Evolutionary conservation across 2,329 filamentous ascomycete genomes (phyloP), one percentile per base, ranked within the genome.

Genomic region (Ustulina deusta): DNA sequence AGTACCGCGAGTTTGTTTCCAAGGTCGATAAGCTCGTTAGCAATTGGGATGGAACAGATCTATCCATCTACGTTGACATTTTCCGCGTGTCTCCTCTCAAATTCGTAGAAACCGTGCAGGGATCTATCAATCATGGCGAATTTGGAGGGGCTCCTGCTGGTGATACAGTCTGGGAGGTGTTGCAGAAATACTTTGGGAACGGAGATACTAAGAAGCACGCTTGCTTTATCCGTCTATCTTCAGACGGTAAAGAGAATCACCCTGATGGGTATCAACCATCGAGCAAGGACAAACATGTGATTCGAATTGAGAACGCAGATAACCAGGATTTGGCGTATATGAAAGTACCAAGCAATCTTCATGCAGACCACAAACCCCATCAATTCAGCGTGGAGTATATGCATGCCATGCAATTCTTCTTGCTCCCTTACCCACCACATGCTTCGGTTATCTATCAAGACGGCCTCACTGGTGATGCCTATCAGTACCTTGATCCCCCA

Each of bases 331-430:
- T 73, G 57, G 65, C 68, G 25, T 76, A 76, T 46, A 76, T 76
- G 74, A 74, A 66, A 38, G 51, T 72, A 1, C 73, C 74, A 6
- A 7, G 9, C 1, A 34, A 27, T 1, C 55, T 73, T 6, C 1
- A 20, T 1, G 0, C 13, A 11, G 51, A 49, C 1, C 65, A 71
- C 34, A 71, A 66, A 49, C 40, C 69, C 27, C 74, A 74, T 22
- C 74, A 75, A 20, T 71, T 72, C 29, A 60, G 49, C 22, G n/a
- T 9, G 5, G 71, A 74, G 25, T 75, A 74, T 54, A 27, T 20
- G 29, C 54, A 59, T 11, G 69, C 70, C 2, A 72, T 76, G 63
- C 49, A 62, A n/a, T 17, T 63, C 20, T 61, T 75, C 22, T 13
- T 63, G n/a, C 11, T 9, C 13, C 32, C 48, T 5, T 13, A 17